Evolutionary conservation across 2,329 filamentous ascomycete species (phyloP), one percentile per base, ranked within the genome.

Genomic region (Blastomyces silverae): DNA sequence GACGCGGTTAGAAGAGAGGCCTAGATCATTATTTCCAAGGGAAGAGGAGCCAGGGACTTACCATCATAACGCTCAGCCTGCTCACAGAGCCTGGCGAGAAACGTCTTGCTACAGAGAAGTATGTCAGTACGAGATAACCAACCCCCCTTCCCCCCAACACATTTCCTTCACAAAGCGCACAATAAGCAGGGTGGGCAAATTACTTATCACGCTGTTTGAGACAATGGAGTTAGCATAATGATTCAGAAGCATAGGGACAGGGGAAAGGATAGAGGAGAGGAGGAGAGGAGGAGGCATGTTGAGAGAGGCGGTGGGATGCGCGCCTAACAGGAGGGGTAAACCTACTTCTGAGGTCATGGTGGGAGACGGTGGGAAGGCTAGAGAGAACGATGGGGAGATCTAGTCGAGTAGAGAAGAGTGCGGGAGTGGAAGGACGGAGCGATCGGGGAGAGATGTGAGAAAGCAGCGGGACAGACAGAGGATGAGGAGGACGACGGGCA

Each of bases 31-130:
- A 28, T 4, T 48, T 22, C 11, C 39, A 63, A 15, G 64, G 28
- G 17, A 22, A 22, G 22, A 57, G 37, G 20, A 15, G 42, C 22
- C 15, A 15, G 39, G 44, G 46, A 78, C 85, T 80, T 79, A 87
- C 85, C 94, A 93, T 99, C 93, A 84, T 99, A 99, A 79, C 93
- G 93, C 87, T 97, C 94, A 79, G 94, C 94, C 88, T 99, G 94
- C 90, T 97, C 94, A 86, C 94, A 97, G 79, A 99, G 92, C 84
- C 94, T 89, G 82, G 94, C 94, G 81, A 97, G 91, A 87, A 97
- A 97, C 79, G 94, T 97, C 89, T 97, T 97, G 89, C 92, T 96
- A 80, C 50, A 50, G 70, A 66, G 68, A 66, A 68, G 67, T 56
- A 65, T 6, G 75, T 82, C 72, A 82, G 76, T 74, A 64, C 17